A percentile compares a stretch with the other conserved stretches of the same genome.
These are phyloP conservation scores for Tephrocybe sp. DNA, from an alignment of 768 basidiomycete genomes.

Conservation along the genomic window DNA sequence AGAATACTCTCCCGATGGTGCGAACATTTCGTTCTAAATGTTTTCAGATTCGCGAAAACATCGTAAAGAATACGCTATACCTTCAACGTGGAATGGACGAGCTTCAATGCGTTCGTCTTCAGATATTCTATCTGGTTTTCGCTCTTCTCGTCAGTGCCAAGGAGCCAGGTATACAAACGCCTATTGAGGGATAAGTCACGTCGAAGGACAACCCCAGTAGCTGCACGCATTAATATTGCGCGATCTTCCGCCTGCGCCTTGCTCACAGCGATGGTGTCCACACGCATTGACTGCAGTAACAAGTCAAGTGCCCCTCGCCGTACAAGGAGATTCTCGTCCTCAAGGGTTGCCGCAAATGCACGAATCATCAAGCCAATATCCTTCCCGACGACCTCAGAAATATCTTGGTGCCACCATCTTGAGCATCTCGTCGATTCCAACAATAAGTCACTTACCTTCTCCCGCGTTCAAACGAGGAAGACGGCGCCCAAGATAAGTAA, in stretches of 20 bases:
- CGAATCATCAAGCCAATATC: constrained; percentile 94
- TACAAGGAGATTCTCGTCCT: constrained; percentile 91
- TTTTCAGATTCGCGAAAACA: constrained; percentile 1
- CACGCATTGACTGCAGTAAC: constrained; percentile 67
- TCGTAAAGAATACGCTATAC: constrained; percentile 29
- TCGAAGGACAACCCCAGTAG: constrained; percentile 85
- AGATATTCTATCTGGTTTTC: constrained; percentile 76
- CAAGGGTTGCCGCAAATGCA: constrained; percentile 86
- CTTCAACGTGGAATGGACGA: constrained; percentile 68
- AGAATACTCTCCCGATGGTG: constrained; percentile 67
- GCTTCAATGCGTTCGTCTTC: constrained; percentile 63
- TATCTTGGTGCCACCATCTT: constrained; percentile 37
- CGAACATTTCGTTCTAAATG: constrained; percentile 72
- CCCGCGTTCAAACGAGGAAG: constrained; percentile 67
- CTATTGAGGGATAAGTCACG: constrained; percentile 92
- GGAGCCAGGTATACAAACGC: constrained; percentile 88
- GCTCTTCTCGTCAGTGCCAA: constrained; percentile 78
- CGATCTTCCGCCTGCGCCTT: constrained; percentile 72
- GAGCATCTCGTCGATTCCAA: not conserved
- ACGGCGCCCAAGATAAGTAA: constrained; percentile 84
- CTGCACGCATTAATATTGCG: constrained; percentile 81
- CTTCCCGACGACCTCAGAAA: constrained; percentile 70
- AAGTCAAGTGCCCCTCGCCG: constrained; percentile 84
- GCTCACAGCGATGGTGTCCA: constrained; percentile 70
- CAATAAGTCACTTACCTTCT: constrained; percentile 48